Conservation (phyloP, 768 basidiomycete genomes). For the Phallus indusiatus region DNA sequence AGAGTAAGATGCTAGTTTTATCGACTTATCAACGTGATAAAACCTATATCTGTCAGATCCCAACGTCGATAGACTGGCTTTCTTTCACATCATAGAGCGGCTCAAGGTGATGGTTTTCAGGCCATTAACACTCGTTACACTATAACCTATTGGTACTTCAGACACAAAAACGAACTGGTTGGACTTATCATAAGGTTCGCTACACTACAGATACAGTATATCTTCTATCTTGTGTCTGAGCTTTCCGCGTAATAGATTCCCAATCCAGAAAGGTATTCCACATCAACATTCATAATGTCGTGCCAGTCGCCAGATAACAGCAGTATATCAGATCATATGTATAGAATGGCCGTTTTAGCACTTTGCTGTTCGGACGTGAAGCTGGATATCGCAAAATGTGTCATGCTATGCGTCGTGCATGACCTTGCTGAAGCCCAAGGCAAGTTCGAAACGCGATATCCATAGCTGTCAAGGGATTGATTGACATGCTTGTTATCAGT, state of each 20-base stretch:
- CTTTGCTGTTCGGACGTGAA: conserved; percentile 74
- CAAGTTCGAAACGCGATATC: conserved; percentile 19
- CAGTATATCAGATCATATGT: conserved; percentile 96
- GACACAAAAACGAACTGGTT: conserved; percentile 95
- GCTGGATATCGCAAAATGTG: conserved; percentile 69
- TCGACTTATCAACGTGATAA: background rate
- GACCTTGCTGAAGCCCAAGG: conserved; percentile 96
- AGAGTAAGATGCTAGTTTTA: background rate
- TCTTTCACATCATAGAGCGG: conserved; percentile 81
- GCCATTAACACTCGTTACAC: background rate
- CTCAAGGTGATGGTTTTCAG: conserved; percentile 58
- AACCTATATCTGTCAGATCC: conserved; percentile 22
- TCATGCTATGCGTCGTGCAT: conserved; percentile 87
- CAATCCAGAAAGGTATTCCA: conserved; percentile 66
- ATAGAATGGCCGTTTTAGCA: conserved; percentile 90
- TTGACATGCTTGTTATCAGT: conserved; percentile 34
- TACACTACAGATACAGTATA: conserved; percentile 5
- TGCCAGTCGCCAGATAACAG: background rate
- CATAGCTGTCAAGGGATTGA: background rate
- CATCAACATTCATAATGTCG: background rate
- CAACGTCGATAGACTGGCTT: conserved; percentile 67
- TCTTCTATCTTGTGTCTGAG: conserved; percentile 4
- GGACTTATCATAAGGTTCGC: conserved; percentile 74
- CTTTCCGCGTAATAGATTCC: conserved; percentile 45
- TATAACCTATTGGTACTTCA: conserved; percentile 20